Evolutionary conservation across 345 rosid species (phyloP).

Genomic region (Gossypium thurberi): DNA sequence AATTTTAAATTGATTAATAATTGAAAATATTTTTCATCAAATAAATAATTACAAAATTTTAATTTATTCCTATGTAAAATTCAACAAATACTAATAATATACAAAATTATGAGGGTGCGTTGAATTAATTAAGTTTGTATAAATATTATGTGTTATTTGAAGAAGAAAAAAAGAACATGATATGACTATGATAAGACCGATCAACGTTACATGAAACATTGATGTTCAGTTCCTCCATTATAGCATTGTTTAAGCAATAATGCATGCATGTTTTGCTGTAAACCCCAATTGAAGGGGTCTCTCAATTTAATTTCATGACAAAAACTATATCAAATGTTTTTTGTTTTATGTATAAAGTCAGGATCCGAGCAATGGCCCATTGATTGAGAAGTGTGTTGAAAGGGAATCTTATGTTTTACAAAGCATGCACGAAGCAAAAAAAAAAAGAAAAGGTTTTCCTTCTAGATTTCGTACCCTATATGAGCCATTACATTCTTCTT

Average conservation of each 20-base stretch:
- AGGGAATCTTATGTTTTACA: slow-evolving; percentile 9
- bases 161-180: slow-evolving; percentile 1
- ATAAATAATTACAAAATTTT: too few relatives aligned
- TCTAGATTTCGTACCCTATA: background rate
- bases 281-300: background rate
- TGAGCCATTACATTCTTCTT: background rate
- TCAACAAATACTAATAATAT: too few relatives aligned
- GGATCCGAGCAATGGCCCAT: slow-evolving; percentile 8
- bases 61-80: too few relatives aligned
- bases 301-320: background rate
- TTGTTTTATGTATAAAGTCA: slow-evolving; percentile 11
- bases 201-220: slow-evolving; percentile 4
- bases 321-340: background rate
- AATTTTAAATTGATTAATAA: too few relatives aligned
- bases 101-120: too few relatives aligned
- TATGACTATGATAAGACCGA: slow-evolving; percentile 5
- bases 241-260: slow-evolving; percentile 13
- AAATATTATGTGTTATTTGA: background rate
- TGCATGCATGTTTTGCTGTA: background rate
- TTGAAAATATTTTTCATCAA: too few relatives aligned
- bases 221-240: slow-evolving; percentile 9
- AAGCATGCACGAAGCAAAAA: background rate
- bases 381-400: background rate
- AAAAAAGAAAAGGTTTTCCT: background rate
- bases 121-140: too few relatives aligned